Percentiles rank a stretch among this genome's conserved stretches.
Conservation (phyloP, 768 basidiomycete species). For the Gloeopeniophorella convolvens region DNA sequence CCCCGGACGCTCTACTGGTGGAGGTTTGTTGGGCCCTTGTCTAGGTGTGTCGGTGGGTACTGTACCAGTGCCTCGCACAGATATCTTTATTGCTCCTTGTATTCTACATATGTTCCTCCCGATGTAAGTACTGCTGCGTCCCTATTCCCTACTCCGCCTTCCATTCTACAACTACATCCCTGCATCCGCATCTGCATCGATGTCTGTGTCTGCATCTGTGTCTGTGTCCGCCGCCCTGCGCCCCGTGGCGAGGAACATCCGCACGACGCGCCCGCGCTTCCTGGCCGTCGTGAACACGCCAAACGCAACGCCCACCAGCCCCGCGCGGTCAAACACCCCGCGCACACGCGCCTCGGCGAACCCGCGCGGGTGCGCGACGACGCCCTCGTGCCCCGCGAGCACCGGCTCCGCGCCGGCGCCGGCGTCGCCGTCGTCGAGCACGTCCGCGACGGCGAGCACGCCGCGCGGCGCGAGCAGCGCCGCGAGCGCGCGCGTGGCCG, state of each 20-base stretch:
- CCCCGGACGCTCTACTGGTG: too few species aligned
- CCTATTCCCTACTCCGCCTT: too few species aligned
- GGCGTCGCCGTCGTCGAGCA: slow-evolving; percentile 23
- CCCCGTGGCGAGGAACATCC: slow-evolving; percentile 13
- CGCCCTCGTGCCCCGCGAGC: slow-evolving; percentile 32
- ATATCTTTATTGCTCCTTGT: too few species aligned
- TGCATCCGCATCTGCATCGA: too few species aligned
- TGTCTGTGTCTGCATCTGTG: too few species aligned
- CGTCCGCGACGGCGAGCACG: slow-evolving; percentile 51
- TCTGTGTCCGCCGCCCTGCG: not conserved
- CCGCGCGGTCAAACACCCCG: slow-evolving; percentile 45
- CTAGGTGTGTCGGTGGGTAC: too few species aligned
- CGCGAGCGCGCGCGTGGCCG: slow-evolving; percentile 46
- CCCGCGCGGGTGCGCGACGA: slow-evolving; percentile 51
- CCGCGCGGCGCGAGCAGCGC: slow-evolving; percentile 59
- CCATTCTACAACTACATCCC: too few species aligned
- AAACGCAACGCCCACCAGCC: slow-evolving; percentile 39
- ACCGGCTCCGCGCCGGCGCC: slow-evolving; percentile 24
- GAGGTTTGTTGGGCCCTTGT: too few species aligned
- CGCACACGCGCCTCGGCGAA: slow-evolving; percentile 45
- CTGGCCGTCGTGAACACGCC: slow-evolving; percentile 8
- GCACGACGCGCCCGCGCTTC: slow-evolving; percentile 4
- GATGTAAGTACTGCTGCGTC: too few species aligned
- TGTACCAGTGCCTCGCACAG: too few species aligned
- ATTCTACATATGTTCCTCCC: too few species aligned